phyloP scores from a whole-genome alignment of 306 rosid species.

The Chamaecrista fasciculata region DNA sequence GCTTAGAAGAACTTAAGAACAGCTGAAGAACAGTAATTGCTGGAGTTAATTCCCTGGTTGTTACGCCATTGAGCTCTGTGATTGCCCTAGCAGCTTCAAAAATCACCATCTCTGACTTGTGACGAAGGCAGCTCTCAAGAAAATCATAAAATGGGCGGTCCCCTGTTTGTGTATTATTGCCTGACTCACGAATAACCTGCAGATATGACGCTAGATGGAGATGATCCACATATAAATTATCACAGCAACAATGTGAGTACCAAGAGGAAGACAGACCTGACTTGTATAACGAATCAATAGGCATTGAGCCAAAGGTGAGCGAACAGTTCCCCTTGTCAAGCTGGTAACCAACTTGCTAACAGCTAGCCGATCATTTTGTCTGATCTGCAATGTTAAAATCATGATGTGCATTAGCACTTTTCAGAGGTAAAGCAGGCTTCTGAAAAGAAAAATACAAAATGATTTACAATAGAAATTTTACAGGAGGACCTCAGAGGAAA shows the following conservation, averaged over 20 bases:
- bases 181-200: slow-evolving; percentile 92
- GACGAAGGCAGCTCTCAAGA: slow-evolving; percentile 98
- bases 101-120: slow-evolving; percentile 98
- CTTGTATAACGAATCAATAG: slow-evolving; percentile 94
- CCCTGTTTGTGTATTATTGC: slow-evolving; percentile 65
- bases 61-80: slow-evolving; percentile 90
- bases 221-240: slow-evolving; percentile 14
- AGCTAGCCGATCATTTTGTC: slow-evolving; percentile 96
- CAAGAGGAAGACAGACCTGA: slow-evolving; percentile 59
- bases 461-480: not conserved
- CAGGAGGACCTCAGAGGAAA: slow-evolving; percentile 9
- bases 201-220: slow-evolving; percentile 24
- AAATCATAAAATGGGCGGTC: slow-evolving; percentile 94
- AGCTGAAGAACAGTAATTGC: slow-evolving; percentile 99
- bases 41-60: slow-evolving; percentile 87
- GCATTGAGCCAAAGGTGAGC: slow-evolving; percentile 98
- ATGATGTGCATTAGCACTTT: slow-evolving; percentile 18
- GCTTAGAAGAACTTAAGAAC: slow-evolving; percentile 94
- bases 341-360: slow-evolving; percentile 98
- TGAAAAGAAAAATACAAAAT: slow-evolving; percentile 18
- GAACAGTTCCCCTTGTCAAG: slow-evolving; percentile 90
- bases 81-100: slow-evolving; percentile 98
- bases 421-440: slow-evolving; percentile 7
- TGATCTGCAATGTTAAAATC: slow-evolving; percentile 61
- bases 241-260: not conserved